These are phyloP conservation scores for Penicillium dipodomyicola DNA, from an alignment of 495 filamentous ascomycete species.

Conservation along the genomic window DNA sequence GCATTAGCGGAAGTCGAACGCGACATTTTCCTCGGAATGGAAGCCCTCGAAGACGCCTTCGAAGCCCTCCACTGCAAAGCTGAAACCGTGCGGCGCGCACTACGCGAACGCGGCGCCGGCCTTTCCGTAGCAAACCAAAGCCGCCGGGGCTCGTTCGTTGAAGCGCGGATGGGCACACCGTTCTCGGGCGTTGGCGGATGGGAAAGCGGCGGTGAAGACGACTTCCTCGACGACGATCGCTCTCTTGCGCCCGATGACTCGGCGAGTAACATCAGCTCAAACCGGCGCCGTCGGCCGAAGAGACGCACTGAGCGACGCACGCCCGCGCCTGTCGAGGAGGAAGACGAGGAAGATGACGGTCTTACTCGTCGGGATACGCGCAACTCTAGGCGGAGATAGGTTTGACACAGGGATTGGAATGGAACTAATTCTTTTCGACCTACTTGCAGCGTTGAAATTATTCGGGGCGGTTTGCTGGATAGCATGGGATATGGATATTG, in stretches of 20 bases:
- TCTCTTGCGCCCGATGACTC: conserved; percentile 71
- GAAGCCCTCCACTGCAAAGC: conserved; percentile 86
- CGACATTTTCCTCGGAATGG: conserved; percentile 91
- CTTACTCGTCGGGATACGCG: conserved; percentile 33
- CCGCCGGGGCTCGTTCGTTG: conserved; percentile 54
- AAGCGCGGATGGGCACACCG: conserved; percentile 58
- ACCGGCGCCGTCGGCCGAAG: conserved; percentile 67
- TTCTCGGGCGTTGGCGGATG: conserved; percentile 42
- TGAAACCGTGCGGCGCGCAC: conserved; percentile 71
- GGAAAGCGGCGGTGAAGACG: conserved; percentile 59
- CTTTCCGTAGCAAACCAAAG: conserved; percentile 74
- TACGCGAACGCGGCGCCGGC: conserved; percentile 77
- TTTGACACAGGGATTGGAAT: background rate
- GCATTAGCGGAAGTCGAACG: conserved; percentile 86
- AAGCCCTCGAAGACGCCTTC: conserved; percentile 91
- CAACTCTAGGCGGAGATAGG: conserved; percentile 30
- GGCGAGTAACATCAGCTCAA: conserved; percentile 85
- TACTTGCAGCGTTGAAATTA: background rate
- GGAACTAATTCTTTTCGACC: background rate
- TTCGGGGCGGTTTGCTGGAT: conserved; percentile 4
- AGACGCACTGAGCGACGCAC: conserved; percentile 70
- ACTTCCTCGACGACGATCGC: conserved; percentile 54
- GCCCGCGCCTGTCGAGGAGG: conserved; percentile 82
- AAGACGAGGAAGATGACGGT: conserved; percentile 58
- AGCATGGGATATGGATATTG: conserved; percentile 24